Evolutionary conservation across 2,329 filamentous ascomycete genomes (phyloP), one percentile per base, ranked within the genome.

Genomic region (Alternaria atra): DNA sequence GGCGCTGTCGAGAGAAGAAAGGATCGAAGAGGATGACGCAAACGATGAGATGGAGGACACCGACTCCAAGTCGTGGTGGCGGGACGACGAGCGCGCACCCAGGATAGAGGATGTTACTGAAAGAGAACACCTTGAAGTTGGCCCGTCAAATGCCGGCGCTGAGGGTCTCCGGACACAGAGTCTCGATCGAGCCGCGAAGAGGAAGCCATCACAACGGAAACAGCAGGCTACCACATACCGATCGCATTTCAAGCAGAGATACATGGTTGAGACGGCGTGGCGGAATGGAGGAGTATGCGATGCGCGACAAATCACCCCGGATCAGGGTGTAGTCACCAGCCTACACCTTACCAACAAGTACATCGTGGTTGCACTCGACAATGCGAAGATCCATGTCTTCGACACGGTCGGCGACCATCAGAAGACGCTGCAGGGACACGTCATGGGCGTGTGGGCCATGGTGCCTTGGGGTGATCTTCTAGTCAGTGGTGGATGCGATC

Each of bases 361-460:
- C 80, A 98, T 99, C 73, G 93, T 99, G 48, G 93, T 98, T 65
- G 95, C 95, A 51, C 86, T 99, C 64, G 95, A 99, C 82, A 99
- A 98, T 79, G 94, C 95, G 37, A 97, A 96, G 83, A 99, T 99
- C 46, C 95, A 99, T 79, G 94, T 99, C 27, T 99, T 98, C 76
- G 92, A 98, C 77, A 94, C 93, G 0, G 89, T 95, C 68, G 95
- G 95, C 34, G 90, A 93, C 69, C 89, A 93, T 66, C 89, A 97
- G 71, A 92, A 93, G 77, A 97, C 93, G 2, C 82, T 99, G 29
- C 91, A 95, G 74, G 95, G 95, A 10, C 95, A 99, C 81, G 92
- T 98, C 44, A 99, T 99, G 95, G 95, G 95, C 40, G 95, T 99
- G 20, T 99, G 95, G 95, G 95, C 95, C 50, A 98, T 99, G 94